Evolutionary conservation across 257 asterid genomes (phyloP).

Genomic region (Cordia subcordata): DNA sequence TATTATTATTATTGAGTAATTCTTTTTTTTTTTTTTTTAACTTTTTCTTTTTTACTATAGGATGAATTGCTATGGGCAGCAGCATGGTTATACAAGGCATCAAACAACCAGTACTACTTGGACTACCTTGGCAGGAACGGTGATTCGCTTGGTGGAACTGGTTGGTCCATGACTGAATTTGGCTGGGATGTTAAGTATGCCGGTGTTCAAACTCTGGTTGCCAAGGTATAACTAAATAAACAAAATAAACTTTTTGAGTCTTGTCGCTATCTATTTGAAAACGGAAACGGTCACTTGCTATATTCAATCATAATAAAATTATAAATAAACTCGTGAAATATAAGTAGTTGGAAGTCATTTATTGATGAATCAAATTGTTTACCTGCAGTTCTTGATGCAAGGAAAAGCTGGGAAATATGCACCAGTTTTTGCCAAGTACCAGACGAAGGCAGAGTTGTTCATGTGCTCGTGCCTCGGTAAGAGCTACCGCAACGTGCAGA

Average conservation of each 20-base stretch:
- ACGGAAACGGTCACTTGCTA: too few species aligned
- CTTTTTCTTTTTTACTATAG: slow-evolving; percentile 25
- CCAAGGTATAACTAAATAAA: slow-evolving; percentile 45
- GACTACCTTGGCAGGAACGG: slow-evolving; percentile 75
- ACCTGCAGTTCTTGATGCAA: slow-evolving; percentile 72
- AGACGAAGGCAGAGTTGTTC: slow-evolving; percentile 80
- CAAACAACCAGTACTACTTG: slow-evolving; percentile 62
- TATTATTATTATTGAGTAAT: not conserved
- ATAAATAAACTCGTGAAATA: too few species aligned
- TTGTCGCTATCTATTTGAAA: too few species aligned
- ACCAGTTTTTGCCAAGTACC: slow-evolving; percentile 50
- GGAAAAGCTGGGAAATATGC: slow-evolving; percentile 64
- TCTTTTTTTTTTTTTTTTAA: not conserved
- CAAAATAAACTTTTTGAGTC: too few species aligned
- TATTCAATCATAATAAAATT: too few species aligned
- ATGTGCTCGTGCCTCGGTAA: slow-evolving; percentile 94
- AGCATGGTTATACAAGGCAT: slow-evolving; percentile 93
- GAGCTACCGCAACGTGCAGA: slow-evolving; percentile 68
- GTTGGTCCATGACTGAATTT: slow-evolving; percentile 95
- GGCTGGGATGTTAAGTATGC: slow-evolving; percentile 99
- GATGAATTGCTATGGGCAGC: slow-evolving; percentile 98
- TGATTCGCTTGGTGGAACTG: slow-evolving; percentile 87
- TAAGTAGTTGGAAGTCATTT: not conserved
- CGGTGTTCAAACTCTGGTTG: slow-evolving; percentile 87
- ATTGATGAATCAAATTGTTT: not conserved